phyloP scores from a whole-genome alignment of 768 basidiomycete genomes.

The Exidia glandulosa region DNA sequence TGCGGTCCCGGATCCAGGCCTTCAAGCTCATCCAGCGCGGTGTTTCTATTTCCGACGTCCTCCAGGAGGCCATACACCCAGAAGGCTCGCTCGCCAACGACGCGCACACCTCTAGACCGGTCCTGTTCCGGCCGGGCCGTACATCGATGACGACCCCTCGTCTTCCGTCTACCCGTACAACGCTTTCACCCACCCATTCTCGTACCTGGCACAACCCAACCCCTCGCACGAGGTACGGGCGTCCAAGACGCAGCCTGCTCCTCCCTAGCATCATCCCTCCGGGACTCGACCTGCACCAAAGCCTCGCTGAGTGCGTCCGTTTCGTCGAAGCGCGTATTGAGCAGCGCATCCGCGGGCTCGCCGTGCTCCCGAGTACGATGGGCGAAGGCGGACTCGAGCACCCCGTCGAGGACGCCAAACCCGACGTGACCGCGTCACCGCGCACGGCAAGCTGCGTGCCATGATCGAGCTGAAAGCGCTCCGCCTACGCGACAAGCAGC shows the following conservation, averaged over 20 bases:
- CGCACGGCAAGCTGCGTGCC: conserved; percentile 77
- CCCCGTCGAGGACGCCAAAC: no score
- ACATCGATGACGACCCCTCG: conserved; percentile 66
- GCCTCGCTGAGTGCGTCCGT: conserved; percentile 84
- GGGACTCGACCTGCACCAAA: conserved; percentile 88
- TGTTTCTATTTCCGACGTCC: conserved; percentile 50
- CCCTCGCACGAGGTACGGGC: conserved; percentile 51
- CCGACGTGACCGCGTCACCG: no score
- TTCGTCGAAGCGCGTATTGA: conserved; percentile 82
- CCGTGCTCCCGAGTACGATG: conserved; percentile 64
- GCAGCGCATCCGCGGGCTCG: conserved; percentile 82
- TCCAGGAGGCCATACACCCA: conserved; percentile 53
- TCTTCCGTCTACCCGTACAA: conserved; percentile 90
- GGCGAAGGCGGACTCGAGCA: conserved; percentile 36
- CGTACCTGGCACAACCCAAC: conserved; percentile 57
- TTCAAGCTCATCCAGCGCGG: conserved; percentile 63
- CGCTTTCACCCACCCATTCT: conserved; percentile 63
- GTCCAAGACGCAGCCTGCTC: conserved; percentile 67
- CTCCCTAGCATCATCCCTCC: conserved; percentile 84
- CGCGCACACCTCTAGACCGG: conserved; percentile 44
- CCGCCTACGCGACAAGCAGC: conserved; percentile 82
- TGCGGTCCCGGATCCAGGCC: conserved; percentile 73
- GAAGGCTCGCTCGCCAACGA: conserved; percentile 36
- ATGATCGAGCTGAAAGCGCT: conserved; percentile 90
- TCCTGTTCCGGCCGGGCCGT: conserved; percentile 61